These are phyloP conservation scores for Macrolepiota dolichaula DNA, from an alignment of 768 basidiomycete genomes.

Conservation along the genomic window DNA sequence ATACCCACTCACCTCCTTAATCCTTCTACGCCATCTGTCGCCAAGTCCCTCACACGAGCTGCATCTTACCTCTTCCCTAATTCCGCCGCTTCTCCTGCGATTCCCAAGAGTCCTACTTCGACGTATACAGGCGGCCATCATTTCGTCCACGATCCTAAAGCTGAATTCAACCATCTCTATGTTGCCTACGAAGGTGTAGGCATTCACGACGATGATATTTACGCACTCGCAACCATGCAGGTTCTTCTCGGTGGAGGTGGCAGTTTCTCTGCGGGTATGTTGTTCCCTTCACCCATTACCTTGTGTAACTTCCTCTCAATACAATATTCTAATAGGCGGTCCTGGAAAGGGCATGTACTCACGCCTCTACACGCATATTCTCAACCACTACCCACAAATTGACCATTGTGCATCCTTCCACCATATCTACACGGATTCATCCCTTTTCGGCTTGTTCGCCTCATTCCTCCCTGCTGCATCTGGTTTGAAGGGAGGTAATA, in stretches of 20 bases:
- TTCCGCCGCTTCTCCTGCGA: slow-evolving; percentile 21
- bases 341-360: slow-evolving; percentile 99
- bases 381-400: slow-evolving; percentile 90
- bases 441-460: slow-evolving; percentile 89
- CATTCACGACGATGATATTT: slow-evolving; percentile 89
- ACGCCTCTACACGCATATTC: slow-evolving; percentile 90
- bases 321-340: slow-evolving; percentile 52
- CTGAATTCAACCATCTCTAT: slow-evolving; percentile 91
- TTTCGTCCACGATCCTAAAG: slow-evolving; percentile 54
- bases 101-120: slow-evolving; percentile 38
- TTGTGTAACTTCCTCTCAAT: neutral
- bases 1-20: slow-evolving; percentile 59
- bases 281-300: neutral
- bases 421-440: slow-evolving; percentile 94
- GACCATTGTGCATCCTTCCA: slow-evolving; percentile 98
- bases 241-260: slow-evolving; percentile 94
- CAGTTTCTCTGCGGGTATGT: slow-evolving; percentile 86
- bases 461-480: slow-evolving; percentile 70
- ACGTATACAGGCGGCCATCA: slow-evolving; percentile 84
- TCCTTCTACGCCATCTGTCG: slow-evolving; percentile 47
- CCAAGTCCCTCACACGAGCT: slow-evolving; percentile 71
- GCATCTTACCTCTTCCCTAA: slow-evolving; percentile 72
- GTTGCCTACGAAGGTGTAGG: slow-evolving; percentile 90
- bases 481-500: slow-evolving; percentile 57
- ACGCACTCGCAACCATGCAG: slow-evolving; percentile 90